Conservation (phyloP, 306 rosid genomes). For the Rosa persica region DNA sequence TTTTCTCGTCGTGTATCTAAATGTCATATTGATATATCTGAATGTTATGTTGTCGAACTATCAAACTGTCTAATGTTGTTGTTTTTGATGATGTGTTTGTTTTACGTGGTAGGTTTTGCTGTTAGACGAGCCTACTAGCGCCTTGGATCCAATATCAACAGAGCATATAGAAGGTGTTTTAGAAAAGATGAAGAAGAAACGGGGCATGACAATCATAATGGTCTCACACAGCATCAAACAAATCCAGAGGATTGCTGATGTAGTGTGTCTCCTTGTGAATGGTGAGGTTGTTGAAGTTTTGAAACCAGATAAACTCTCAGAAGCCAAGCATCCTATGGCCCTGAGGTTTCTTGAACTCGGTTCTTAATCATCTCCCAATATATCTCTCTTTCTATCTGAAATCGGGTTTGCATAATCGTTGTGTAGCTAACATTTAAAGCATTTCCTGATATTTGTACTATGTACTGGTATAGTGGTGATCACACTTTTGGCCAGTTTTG, state of each 20-base stretch:
- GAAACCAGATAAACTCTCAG: conserved; percentile 55
- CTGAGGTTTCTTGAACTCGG: conserved; percentile 76
- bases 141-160: conserved; percentile 88
- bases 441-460: neutral
- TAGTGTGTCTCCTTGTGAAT: conserved; percentile 77
- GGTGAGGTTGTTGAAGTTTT: conserved; percentile 81
- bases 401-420: neutral
- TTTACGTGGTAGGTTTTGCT: conserved; percentile 39
- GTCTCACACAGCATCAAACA: conserved; percentile 93
- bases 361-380: conserved; percentile 29
- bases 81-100: neutral
- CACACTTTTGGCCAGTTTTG: neutral
- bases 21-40: neutral
- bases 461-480: neutral
- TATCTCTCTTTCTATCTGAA: neutral
- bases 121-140: conserved; percentile 93
- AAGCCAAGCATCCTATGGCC: conserved; percentile 91
- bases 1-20: neutral
- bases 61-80: neutral
- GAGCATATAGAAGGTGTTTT: conserved; percentile 81
- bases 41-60: neutral
- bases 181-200: conserved; percentile 69
- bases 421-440: neutral
- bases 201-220: conserved; percentile 67
- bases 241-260: conserved; percentile 81